These are phyloP conservation scores for Auricularia cornea DNA, from an alignment of 768 basidiomycete genomes.

Conservation along the genomic window DNA sequence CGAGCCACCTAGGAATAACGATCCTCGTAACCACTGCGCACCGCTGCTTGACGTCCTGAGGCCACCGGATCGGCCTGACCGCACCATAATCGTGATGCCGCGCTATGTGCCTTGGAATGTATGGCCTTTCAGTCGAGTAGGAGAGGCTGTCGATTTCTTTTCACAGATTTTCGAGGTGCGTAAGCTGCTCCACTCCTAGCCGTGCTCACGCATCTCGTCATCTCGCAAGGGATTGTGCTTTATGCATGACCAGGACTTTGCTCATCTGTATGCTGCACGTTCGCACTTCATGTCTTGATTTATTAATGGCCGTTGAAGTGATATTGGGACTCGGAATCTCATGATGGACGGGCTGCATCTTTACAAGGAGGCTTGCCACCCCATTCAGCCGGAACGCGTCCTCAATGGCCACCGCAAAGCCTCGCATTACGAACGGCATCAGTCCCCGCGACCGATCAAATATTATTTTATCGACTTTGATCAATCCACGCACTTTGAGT, in stretches of 20 bases:
- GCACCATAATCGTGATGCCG: conserved; percentile 26
- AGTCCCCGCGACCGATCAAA: conserved; percentile 16
- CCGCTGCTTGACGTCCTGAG: conserved; percentile 19
- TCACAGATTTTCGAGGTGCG: conserved; percentile 23
- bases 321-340: conserved; percentile 10
- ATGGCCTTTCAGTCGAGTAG: conserved; percentile 26
- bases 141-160: conserved; percentile 28
- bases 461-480: conserved; percentile 23
- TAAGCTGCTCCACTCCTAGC: too few relatives aligned
- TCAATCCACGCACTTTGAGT: conserved; percentile 5
- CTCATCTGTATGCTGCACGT: conserved; percentile 16
- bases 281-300: background rate
- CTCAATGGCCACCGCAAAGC: background rate
- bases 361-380: conserved; percentile 14
- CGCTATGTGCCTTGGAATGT: conserved; percentile 18
- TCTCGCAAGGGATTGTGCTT: conserved; percentile 23
- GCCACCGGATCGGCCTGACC: conserved; percentile 8
- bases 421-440: conserved; percentile 6
- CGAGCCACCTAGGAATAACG: too few relatives aligned
- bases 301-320: background rate
- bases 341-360: conserved; percentile 13
- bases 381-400: background rate
- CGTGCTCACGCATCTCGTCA: too few relatives aligned
- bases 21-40: conserved; percentile 5
- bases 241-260: conserved; percentile 30